Base-by-base conservation (phyloP, 1,284 basidiomycete species). In the Fistulinella staudtii region DNA sequence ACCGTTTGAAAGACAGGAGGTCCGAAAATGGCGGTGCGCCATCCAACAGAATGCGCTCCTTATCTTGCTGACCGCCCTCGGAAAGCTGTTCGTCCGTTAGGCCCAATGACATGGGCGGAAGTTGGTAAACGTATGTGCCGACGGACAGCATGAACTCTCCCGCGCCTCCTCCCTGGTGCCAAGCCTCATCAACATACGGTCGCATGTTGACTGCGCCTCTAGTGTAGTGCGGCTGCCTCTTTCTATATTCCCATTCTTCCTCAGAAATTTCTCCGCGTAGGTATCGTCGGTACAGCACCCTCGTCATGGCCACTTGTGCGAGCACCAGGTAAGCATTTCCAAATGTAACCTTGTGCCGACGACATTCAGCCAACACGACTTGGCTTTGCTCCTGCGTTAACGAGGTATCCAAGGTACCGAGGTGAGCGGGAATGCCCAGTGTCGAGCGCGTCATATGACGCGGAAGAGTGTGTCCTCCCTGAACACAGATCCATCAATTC, bases 381-480 rank as follows among this genome's bases (percentile, higher is more conserved):
- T 30, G 41, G 1, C 63, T 67, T 36, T 65, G 52, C 1, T 57
- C 53, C 5, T 45, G 38, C 3, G 68, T 54, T 40, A 72, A 61
- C 2, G 50, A 46, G 20, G 53, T 50, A 11, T 45, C 42, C 4
- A 62, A 39, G 8, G 36, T 23, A 18, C 59, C 61, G 25, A 70
- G 67, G 21, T 50, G 53, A 8, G 76, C 68, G 5, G 72, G 69
- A 0, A 62, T 67, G 40, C 56, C 53, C 6, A 55, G 51, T 0
- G 74, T 74, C 4, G 57, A 49, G 20, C 56, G 56, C 1, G 68
- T 69, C 20, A 68, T 47, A 15, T 55, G 65, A 44, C 72, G 58
- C 0, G 78, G 78, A 9, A 82, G 64, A 0, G 75, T 75, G 47
- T 81, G 78, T 1, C 79, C 79, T 6, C 78, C 79, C 80, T 82